Evolutionary conservation across 805 yeast genomes (phyloP), one percentile per base, ranked within the genome.

Genomic region (Candida orba): DNA sequence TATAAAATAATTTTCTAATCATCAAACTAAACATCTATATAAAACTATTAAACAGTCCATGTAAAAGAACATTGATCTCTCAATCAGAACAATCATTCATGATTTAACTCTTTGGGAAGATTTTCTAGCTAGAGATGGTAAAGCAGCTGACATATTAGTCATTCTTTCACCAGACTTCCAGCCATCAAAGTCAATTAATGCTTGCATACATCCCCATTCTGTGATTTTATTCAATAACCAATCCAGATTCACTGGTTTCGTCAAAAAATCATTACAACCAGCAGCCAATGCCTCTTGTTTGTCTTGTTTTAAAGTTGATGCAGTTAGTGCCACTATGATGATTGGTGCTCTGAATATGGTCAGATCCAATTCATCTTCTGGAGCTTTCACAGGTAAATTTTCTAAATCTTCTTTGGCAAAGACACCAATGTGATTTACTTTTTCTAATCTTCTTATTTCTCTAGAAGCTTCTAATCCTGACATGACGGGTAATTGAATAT

Each of bases 191-290:
- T 91, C 95, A 60, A 91, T 90, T 40, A 91, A 67, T 1, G 97
- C 97, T 65, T 91, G 99, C 98, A 91, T 91, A 63, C 98, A 91
- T 1, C 99, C 98, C 98, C 98, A 93, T 63, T 91, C 97, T 1
- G 89, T 84, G 41, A 93, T 85, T 64, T 93, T 93, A 58, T 86
- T 87, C 56, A 89, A 86, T 38, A 93, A 69, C 99, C 99, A 93
- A 39, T 79, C 86, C 52, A 91, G 69, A 54, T 89, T 91, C 8
- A 93, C 98, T 0, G 99, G 99, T 53, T 93, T 93, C 9, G 97
- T 93, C 52, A 93, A 66, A 66, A 84, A 93, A 63, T 93, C 99
- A 58, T 93, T 93, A 65, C 99, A 93, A 38, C 99, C 99, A 3
- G 98, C 96, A 25, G 95, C 84, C 43, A 93, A 69, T 0, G 99